phyloP scores from a whole-genome alignment of 106 monocot genomes.

The Acanthochlamys bracteata region DNA sequence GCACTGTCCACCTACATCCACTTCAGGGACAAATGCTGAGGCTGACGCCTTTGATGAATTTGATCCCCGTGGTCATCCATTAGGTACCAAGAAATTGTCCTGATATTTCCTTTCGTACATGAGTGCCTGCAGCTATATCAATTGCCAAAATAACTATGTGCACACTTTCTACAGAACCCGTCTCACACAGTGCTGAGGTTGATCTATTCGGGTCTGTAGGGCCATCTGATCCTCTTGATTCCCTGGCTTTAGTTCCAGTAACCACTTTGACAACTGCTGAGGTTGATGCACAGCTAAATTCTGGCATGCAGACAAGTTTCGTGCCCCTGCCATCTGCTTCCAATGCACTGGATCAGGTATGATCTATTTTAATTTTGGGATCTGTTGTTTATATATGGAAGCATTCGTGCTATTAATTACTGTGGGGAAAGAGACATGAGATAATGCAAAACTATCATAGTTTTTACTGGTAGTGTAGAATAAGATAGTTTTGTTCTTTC shows the following conservation, averaged over 20 bases:
- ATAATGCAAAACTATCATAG: no score
- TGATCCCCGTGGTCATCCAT: slow-evolving; percentile 66
- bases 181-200: slow-evolving; percentile 27
- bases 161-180: slow-evolving; percentile 12
- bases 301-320: slow-evolving; percentile 36
- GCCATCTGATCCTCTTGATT: slow-evolving; percentile 40
- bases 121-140: background rate
- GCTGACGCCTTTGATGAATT: slow-evolving; percentile 72
- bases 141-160: background rate
- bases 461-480: no score
- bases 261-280: slow-evolving; percentile 17
- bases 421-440: no score
- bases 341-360: slow-evolving; percentile 51
- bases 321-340: slow-evolving; percentile 35
- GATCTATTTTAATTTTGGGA: no score
- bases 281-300: slow-evolving; percentile 22
- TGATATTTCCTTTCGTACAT: background rate
- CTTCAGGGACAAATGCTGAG: slow-evolving; percentile 13
- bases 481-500: no score
- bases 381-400: no score
- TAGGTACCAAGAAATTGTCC: slow-evolving; percentile 31
- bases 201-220: slow-evolving; percentile 65
- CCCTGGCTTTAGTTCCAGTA: slow-evolving; percentile 64
- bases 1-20: slow-evolving; percentile 9
- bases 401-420: no score